Base-by-base conservation (phyloP, 352 stramenopile genomes). In the Blastocystis sp. region DNA sequence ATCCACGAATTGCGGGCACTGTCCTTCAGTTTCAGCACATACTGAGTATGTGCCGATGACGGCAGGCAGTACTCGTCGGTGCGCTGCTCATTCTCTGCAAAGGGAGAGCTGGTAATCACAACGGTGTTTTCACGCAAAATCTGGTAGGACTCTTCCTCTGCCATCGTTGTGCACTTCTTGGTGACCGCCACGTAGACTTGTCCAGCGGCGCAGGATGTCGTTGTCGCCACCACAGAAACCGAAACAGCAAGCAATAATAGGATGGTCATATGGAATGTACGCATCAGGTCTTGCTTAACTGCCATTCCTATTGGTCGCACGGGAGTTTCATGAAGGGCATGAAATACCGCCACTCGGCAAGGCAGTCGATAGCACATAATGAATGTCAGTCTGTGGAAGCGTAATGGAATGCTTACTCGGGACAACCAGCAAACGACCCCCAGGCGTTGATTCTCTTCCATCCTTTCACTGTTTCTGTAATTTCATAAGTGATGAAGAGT, bases 181-280 rank as follows among this genome's bases (percentile, higher is more conserved):
- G 34, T 84, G 5, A 84, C 34, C 14, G 34, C 23, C n/a, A 62
- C 17, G 66, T 84, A 84, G 19, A 84, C 74, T 28, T 84, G 17
- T n/a, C 69, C 45, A 38, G 52, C 56, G 9, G 74, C 2, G 17
- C 74, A 84, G 10, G 41, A 21, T 4, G 53, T 2, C 48, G 48
- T 56, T 7, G 5, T 56, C 48, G 14, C 14, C 14, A 56, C 48
- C 5, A 14, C 48, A 56, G 48, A 56, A 7, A 56, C 48, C 14
- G 14, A 7, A 14, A 56, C 5, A 56, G 48, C 48, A 56, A 56
- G 48, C 14, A 17, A 14, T 7, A 56, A 17, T 56, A 56, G 5
- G 14, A 7, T 56, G 5, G 5, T 56, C 48, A 56, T 56, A 17
- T 14, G 5, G 5, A 56, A 56, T 56, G 5, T 56, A 17, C 14